These are phyloP conservation scores for Camillea tinctor DNA, from an alignment of 2,329 filamentous ascomycete genomes.

Conservation along the genomic window DNA sequence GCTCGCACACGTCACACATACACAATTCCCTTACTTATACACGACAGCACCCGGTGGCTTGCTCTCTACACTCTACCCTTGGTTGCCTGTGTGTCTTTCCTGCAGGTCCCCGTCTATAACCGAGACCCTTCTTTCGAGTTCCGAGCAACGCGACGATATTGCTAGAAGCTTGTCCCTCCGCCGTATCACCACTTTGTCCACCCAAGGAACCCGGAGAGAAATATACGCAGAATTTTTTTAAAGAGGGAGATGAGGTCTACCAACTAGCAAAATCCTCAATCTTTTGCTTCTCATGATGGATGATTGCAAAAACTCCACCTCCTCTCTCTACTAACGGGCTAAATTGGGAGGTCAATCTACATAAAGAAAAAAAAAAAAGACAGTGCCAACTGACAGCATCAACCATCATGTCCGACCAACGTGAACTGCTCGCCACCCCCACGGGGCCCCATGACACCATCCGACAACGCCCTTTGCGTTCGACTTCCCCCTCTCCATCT, in stretches of 20 bases:
- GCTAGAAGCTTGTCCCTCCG: constrained; percentile 12
- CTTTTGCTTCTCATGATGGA: constrained; percentile 24
- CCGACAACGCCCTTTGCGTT: constrained; percentile 40
- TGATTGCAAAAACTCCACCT: constrained; percentile 20
- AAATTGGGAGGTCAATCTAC: constrained; percentile 18
- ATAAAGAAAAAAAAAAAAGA: constrained; percentile 15
- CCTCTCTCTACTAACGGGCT: constrained; percentile 13
- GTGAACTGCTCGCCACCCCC: constrained; percentile 29
- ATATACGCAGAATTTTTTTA: constrained; percentile 10
- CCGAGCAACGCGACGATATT: constrained; percentile 21
- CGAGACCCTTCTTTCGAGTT: constrained; percentile 20
- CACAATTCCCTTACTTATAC: background rate
- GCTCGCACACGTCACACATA: background rate
- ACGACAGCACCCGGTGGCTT: background rate
- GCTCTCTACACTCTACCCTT: background rate
- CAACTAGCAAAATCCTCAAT: constrained; percentile 14
- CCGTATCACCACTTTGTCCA: constrained; percentile 11
- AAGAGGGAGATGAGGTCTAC: constrained; percentile 25
- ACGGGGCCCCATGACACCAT: constrained; percentile 37
- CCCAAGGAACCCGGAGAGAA: constrained; percentile 8
- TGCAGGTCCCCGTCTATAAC: constrained; percentile 19
- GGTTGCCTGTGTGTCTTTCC: background rate
- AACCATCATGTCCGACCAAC: constrained; percentile 33
- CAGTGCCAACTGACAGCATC: constrained; percentile 25
- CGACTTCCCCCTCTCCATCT: constrained; percentile 44